These are phyloP conservation scores for Thozetella sp. DNA, from an alignment of 495 filamentous ascomycete genomes.

Conservation along the genomic window DNA sequence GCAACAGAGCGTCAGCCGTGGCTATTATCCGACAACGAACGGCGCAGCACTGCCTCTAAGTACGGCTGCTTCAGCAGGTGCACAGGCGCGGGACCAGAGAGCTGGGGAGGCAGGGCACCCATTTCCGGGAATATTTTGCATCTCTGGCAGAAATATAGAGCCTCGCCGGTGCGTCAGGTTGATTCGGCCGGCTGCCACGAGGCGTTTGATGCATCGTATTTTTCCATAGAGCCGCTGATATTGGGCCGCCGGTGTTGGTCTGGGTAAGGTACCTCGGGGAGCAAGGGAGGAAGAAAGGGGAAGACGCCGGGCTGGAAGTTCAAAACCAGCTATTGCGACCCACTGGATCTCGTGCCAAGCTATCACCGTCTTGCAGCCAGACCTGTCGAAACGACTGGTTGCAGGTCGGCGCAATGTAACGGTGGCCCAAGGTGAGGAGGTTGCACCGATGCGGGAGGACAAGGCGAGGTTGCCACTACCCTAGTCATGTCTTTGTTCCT, in stretches of 20 bases:
- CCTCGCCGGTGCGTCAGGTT: not conserved
- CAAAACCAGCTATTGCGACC: not conserved
- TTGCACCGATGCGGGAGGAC: not conserved
- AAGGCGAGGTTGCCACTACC: not conserved
- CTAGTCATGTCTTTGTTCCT: not conserved
- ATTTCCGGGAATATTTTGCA: not conserved
- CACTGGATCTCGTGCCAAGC: not conserved
- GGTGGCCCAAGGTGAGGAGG: not conserved
- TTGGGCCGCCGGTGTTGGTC: constrained; percentile 4
- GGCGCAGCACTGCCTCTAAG: no score
- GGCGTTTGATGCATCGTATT: constrained; percentile 4
- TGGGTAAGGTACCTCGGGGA: not conserved
- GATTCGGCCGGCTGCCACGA: constrained; percentile 2
- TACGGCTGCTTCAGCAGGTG: no score
- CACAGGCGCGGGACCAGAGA: no score
- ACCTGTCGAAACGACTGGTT: not conserved
- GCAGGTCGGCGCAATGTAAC: constrained; percentile 1
- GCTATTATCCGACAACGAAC: no score
- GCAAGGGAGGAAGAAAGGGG: constrained; percentile 13
- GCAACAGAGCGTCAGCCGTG: not conserved
- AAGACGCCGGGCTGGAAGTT: no score
- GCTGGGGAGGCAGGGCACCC: no score
- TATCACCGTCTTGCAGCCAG: not conserved
- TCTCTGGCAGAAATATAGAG: not conserved
- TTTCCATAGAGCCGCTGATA: constrained; percentile 16